A percentile compares a stretch with the other conserved stretches of the same genome.
phyloP scores from a whole-genome alignment of 768 basidiomycete species.

The Leucocoprinus sp. region DNA sequence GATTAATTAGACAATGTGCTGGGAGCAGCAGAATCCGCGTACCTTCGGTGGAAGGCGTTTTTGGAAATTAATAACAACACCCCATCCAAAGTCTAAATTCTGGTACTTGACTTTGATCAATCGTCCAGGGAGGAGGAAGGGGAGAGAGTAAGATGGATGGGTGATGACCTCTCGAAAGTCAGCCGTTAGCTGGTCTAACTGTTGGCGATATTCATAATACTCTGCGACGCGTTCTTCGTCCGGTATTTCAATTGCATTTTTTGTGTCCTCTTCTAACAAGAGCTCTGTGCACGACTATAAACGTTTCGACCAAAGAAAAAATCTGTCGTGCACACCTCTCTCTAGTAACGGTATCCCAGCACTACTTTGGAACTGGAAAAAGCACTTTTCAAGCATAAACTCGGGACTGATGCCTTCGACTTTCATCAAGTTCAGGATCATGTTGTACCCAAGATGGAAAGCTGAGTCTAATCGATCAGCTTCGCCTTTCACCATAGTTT shows the following conservation, averaged over 20 bases:
- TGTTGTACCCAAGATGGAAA: conserved; percentile 98
- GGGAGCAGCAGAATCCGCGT: conserved; percentile 10
- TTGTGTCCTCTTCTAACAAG: conserved; percentile 58
- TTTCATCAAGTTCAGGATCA: conserved; percentile 97
- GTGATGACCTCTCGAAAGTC: conserved; percentile 92
- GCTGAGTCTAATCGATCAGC: conserved; percentile 96
- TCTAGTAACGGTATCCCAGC: conserved; percentile 82
- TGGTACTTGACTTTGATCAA: conserved; percentile 87
- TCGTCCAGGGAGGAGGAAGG: conserved; percentile 88
- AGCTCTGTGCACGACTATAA: conserved; percentile 47
- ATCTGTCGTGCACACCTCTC: conserved; percentile 48
- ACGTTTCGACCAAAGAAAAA: neutral
- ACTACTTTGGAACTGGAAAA: conserved; percentile 97
- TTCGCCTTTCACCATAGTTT: conserved; percentile 96
- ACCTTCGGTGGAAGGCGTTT: conserved; percentile 84
- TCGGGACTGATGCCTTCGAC: conserved; percentile 98
- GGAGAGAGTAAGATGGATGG: conserved; percentile 90
- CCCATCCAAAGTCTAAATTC: conserved; percentile 93
- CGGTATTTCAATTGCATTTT: conserved; percentile 60
- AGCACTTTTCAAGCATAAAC: conserved; percentile 95
- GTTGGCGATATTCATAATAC: conserved; percentile 90
- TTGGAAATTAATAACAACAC: conserved; percentile 85
- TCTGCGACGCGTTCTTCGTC: conserved; percentile 80
- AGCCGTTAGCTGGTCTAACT: conserved; percentile 79
- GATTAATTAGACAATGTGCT: neutral